These are phyloP conservation scores for Aquilaria sinensis DNA, from an alignment of 345 rosid species.

Conservation along the genomic window DNA sequence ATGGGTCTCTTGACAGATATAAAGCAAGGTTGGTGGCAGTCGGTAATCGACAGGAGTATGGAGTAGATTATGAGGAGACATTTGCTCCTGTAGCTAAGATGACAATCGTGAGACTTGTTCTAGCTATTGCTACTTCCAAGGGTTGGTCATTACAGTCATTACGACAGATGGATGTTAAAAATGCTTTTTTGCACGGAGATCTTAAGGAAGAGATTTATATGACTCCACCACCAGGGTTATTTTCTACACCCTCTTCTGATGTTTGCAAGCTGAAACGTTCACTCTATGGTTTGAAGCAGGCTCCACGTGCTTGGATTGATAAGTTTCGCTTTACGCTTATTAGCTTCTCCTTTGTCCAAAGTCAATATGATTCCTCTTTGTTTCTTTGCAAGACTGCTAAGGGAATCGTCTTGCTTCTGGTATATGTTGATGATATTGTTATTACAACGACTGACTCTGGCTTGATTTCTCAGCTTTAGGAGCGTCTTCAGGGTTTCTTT, in stretches of 20 bases:
- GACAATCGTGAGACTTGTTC: background rate
- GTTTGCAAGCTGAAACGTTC: background rate
- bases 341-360: no score
- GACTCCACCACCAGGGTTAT: background rate
- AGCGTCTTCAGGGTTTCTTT: no score
- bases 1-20: background rate
- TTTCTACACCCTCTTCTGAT: background rate
- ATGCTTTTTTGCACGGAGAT: background rate
- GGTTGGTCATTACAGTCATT: slow-evolving; percentile 1
- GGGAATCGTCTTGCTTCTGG: no score
- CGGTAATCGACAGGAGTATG: background rate
- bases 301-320: background rate
- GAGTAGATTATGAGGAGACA: slow-evolving; percentile 3
- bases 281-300: slow-evolving; percentile 3
- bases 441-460: no score
- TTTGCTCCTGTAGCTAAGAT: background rate
- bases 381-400: no score
- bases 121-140: background rate
- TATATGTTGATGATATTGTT: no score
- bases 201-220: background rate
- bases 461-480: no score
- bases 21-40: background rate
- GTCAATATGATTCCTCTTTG: no score
- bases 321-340: no score
- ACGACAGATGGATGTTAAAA: background rate